Percentiles rank a stretch among this genome's conserved stretches.
Conservation (phyloP, 176 grass and related monocot species). For the Musa troglodytarum region DNA sequence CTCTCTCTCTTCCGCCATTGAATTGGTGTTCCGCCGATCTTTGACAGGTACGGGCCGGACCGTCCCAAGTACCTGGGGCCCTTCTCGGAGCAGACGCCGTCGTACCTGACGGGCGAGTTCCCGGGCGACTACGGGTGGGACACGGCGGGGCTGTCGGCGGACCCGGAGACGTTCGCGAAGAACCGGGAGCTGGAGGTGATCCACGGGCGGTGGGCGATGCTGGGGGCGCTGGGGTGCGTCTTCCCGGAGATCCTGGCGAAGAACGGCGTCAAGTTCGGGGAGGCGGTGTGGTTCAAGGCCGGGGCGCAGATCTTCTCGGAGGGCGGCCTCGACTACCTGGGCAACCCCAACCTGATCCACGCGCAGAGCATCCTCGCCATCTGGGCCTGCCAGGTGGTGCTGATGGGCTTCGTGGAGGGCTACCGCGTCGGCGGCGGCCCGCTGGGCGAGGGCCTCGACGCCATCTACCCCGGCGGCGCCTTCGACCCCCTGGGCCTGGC, state of each 20-base stretch:
- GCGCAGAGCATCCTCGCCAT: conserved; percentile 73
- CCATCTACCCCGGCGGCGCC: conserved; percentile 54
- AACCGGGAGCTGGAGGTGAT: conserved; percentile 32
- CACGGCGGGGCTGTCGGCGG: conserved; percentile 15
- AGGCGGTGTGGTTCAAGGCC: conserved; percentile 75
- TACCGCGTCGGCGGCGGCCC: conserved; percentile 63
- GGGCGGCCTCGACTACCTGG: conserved; percentile 62
- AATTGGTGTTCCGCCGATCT: no score
- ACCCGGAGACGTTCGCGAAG: conserved; percentile 22
- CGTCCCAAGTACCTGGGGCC: conserved; percentile 26
- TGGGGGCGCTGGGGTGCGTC: conserved; percentile 53
- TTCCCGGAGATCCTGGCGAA: conserved; percentile 55
- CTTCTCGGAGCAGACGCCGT: conserved; percentile 7
- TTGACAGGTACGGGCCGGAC: conserved; percentile 51
- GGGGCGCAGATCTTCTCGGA: conserved; percentile 66
- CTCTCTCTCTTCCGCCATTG: no score
- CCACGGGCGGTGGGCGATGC: conserved; percentile 65
- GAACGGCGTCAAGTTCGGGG: conserved; percentile 67
- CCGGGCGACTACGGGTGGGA: conserved; percentile 19
- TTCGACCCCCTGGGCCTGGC: conserved; percentile 62
- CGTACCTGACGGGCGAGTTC: conserved; percentile 14
- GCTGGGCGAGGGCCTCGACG: conserved; percentile 53
- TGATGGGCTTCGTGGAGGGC: conserved; percentile 78
- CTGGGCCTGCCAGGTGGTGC: conserved; percentile 55
- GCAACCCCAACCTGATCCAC: conserved; percentile 66